Conservation (phyloP, 805 yeast genomes). For the Candida sanyiensis region DNA sequence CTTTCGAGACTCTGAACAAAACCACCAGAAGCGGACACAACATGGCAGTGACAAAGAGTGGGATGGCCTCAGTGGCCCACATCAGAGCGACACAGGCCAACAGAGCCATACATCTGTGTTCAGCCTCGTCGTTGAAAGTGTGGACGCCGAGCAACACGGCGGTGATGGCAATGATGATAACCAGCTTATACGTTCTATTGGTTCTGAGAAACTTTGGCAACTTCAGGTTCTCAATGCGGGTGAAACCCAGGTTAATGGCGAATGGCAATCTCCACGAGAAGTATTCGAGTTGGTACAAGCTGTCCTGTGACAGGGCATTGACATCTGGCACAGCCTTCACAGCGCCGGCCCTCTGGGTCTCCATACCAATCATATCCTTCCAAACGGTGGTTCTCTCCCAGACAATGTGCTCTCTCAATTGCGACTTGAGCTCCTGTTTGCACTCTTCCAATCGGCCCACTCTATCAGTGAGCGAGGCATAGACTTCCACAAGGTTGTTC, state of each 20-base stretch:
- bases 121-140: slow-evolving; percentile 55
- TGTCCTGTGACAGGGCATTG: slow-evolving; percentile 21
- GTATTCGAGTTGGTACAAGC: slow-evolving; percentile 30
- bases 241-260: slow-evolving; percentile 23
- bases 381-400: slow-evolving; percentile 97
- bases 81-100: slow-evolving; percentile 60
- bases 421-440: slow-evolving; percentile 50
- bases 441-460: slow-evolving; percentile 35
- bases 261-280: slow-evolving; percentile 29
- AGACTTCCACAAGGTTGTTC: slow-evolving; percentile 45
- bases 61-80: slow-evolving; percentile 96
- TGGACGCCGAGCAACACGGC: slow-evolving; percentile 50
- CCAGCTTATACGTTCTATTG: slow-evolving; percentile 43
- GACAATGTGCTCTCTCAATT: slow-evolving; percentile 82
- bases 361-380: slow-evolving; percentile 89
- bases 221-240: slow-evolving; percentile 27
- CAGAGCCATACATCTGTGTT: slow-evolving; percentile 60
- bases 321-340: slow-evolving; percentile 36
- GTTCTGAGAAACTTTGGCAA: slow-evolving; percentile 46
- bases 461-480: slow-evolving; percentile 43
- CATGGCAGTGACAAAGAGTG: slow-evolving; percentile 86
- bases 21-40: slow-evolving; percentile 79
- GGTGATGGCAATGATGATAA: slow-evolving; percentile 45
- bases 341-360: slow-evolving; percentile 49
- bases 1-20: slow-evolving; percentile 55